phyloP scores from a whole-genome alignment of 2,329 filamentous ascomycete genomes.

The Keithomyces neogunnii region DNA sequence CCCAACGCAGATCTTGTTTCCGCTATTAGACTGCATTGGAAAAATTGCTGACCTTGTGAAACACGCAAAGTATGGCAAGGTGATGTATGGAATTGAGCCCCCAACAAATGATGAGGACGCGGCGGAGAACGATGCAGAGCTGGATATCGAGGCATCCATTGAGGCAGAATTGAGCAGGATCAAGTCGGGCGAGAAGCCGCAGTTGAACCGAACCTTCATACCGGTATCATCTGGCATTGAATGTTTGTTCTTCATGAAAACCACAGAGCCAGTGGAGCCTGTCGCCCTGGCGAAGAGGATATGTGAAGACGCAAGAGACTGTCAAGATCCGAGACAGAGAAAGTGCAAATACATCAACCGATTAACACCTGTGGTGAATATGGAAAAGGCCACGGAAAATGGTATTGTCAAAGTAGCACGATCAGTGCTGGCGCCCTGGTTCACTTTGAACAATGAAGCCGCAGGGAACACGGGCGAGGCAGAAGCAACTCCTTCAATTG shows the following conservation, averaged over 20 bases:
- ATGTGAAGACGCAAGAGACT: constrained; percentile 42
- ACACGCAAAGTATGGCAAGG: constrained; percentile 52
- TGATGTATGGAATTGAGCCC: constrained; percentile 44
- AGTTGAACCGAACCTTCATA: constrained; percentile 40
- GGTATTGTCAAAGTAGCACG: constrained; percentile 58
- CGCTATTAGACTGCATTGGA: too few species aligned
- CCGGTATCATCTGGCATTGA: constrained; percentile 48
- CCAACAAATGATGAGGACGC: constrained; percentile 26
- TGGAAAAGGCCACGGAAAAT: constrained; percentile 58
- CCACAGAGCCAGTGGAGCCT: constrained; percentile 45
- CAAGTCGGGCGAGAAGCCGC: constrained; percentile 32
- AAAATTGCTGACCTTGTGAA: neutral
- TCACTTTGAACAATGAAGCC: constrained; percentile 35
- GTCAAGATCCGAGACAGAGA: constrained; percentile 31
- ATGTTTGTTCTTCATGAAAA: constrained; percentile 56
- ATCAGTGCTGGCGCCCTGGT: constrained; percentile 54
- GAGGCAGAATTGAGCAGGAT: constrained; percentile 61
- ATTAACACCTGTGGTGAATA: constrained; percentile 42
- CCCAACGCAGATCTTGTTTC: too few species aligned
- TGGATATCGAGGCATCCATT: constrained; percentile 69
- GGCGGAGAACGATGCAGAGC: constrained; percentile 32
- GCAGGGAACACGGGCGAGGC: constrained; percentile 10
- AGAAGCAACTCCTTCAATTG: constrained; percentile 1
- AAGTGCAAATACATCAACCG: constrained; percentile 52
- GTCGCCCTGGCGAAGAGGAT: constrained; percentile 44